A percentile compares a stretch with the other conserved stretches of the same genome.
Evolutionary conservation across 306 rosid species (phyloP).

Genomic region (Neltuma alba): DNA sequence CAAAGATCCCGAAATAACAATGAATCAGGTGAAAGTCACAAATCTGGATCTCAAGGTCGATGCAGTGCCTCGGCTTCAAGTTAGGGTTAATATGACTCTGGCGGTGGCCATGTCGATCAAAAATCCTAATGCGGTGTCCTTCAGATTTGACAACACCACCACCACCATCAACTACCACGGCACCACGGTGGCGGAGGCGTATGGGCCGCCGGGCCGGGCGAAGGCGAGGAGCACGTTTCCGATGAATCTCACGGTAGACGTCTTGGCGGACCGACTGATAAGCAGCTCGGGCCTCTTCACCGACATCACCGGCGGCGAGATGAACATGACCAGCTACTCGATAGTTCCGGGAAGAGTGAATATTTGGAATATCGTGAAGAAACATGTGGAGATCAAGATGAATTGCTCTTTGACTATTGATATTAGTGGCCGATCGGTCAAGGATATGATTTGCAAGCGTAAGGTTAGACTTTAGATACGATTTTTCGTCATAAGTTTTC

Average conservation of each 20-base stretch:
- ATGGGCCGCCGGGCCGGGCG: slow-evolving; percentile 42
- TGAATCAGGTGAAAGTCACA: slow-evolving; percentile 48
- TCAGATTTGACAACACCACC: slow-evolving; percentile 55
- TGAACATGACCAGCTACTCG: slow-evolving; percentile 52
- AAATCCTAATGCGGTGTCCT: slow-evolving; percentile 59
- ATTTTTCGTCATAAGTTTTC: neutral
- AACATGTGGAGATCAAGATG: slow-evolving; percentile 57
- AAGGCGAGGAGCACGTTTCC: slow-evolving; percentile 46
- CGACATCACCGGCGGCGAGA: slow-evolving; percentile 39
- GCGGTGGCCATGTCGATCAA: slow-evolving; percentile 53
- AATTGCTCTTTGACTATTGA: slow-evolving; percentile 51
- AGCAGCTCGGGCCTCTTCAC: slow-evolving; percentile 36
- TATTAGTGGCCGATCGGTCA: slow-evolving; percentile 45
- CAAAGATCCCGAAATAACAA: slow-evolving; percentile 53
- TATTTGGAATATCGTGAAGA: slow-evolving; percentile 46
- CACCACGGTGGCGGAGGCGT: slow-evolving; percentile 48
- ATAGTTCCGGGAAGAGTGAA: slow-evolving; percentile 62
- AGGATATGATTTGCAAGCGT: slow-evolving; percentile 50
- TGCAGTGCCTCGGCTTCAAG: slow-evolving; percentile 23
- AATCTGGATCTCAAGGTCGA: slow-evolving; percentile 38
- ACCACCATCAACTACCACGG: slow-evolving; percentile 49
- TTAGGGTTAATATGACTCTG: slow-evolving; percentile 55
- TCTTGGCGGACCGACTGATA: slow-evolving; percentile 44
- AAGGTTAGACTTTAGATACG: slow-evolving; percentile 48
- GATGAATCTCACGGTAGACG: slow-evolving; percentile 56